These are phyloP conservation scores for Syzygium aqueum DNA, from an alignment of 345 rosid genomes.

Conservation along the genomic window DNA sequence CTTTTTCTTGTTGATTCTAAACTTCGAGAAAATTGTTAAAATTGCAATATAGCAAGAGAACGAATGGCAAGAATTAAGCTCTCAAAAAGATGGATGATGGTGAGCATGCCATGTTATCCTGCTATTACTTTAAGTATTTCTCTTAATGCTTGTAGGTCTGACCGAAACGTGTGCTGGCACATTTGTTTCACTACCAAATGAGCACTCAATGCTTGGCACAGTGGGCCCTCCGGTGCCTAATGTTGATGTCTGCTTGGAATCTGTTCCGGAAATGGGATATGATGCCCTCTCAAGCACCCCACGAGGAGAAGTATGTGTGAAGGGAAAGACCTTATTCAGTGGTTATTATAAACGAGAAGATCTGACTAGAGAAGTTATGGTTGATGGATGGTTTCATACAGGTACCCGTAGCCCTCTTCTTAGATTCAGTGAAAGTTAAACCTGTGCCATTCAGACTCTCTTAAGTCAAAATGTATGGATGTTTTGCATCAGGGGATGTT, in stretches of 20 bases:
- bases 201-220: constrained; percentile 68
- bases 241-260: constrained; percentile 79
- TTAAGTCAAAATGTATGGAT: not conserved
- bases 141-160: constrained; percentile 40
- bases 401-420: constrained; percentile 23
- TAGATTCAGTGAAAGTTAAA: not conserved
- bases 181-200: constrained; percentile 84
- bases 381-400: constrained; percentile 97
- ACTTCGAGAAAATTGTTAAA: not conserved
- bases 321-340: constrained; percentile 66
- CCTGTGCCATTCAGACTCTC: not conserved
- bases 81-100: not conserved
- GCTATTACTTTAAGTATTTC: not conserved
- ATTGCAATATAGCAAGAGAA: not conserved
- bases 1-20: not conserved
- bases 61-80: not conserved
- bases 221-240: constrained; percentile 99
- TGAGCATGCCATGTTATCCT: not conserved
- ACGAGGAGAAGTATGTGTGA: constrained; percentile 82
- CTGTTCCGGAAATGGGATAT: constrained; percentile 94
- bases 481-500: constrained; percentile 55
- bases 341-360: constrained; percentile 94
- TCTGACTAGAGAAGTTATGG: constrained; percentile 69
- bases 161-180: constrained; percentile 96
- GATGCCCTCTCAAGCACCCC: constrained; percentile 82